Base-by-base conservation (phyloP, 202 grass and related monocot species). In the Elaeis oleifera region DNA sequence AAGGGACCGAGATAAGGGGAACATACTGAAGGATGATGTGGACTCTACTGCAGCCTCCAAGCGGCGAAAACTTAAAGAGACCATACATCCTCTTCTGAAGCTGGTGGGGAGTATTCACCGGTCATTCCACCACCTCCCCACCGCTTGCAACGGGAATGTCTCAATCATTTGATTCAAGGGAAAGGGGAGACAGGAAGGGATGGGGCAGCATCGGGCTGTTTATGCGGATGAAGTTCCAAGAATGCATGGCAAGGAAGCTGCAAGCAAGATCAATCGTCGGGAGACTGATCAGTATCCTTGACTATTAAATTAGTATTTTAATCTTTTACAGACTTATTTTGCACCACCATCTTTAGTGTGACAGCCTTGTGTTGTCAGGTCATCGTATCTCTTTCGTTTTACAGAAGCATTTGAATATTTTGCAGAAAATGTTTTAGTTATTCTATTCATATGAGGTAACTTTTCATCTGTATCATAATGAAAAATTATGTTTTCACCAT, bases 61-160 rank as follows among this genome's bases (percentile, higher is more conserved):
- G 68, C 72, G 92, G 71, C 79, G 88, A 71, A 97, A 86, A 65
- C 26, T 92, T 20, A 97, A 92, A 83, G 82, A 75, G 87, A 86
- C 2, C 87, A 83, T 28, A 59, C 81, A 50, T 72, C 71, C 63
- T 74, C 87, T 80, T 81, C 90, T 52, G 92, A 97, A 71, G 69
- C 82, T 58, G 87, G 56, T 71, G 70, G 88, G 19, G 88, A 97
- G 59, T 97, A 84, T 61, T 58, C 88, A 63, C 92, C 88, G 16
- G 68, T 79, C 55, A 64, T 72, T 80, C 77, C 81, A 53, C 89
- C 81, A 65, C 71, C 76, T 83, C 64, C 73, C 66, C 79, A 9
- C 79, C 79, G 77, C 79, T 70, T 71, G 29, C 58, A 44, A 13
- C 3, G 18, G 67, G 79, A 26, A 80, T 68, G 61, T 65, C 70